Evolutionary conservation across 2,329 filamentous ascomycete species (phyloP).

Genomic region (Colletotrichum horii): DNA sequence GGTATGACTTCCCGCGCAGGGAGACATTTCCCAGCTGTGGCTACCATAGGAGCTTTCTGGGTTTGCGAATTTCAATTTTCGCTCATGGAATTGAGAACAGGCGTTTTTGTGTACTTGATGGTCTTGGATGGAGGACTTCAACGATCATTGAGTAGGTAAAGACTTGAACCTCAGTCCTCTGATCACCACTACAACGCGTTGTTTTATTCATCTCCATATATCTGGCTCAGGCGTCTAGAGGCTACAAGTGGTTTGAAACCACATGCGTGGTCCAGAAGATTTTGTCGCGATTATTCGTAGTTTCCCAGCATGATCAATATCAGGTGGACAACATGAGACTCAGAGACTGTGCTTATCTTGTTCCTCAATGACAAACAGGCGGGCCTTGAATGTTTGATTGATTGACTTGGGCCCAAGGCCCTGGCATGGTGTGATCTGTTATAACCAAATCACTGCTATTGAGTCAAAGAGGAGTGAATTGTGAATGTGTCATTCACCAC

Average conservation of each 20-base stretch:
- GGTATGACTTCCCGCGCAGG: background rate
- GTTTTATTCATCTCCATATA: background rate
- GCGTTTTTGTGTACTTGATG: fast-evolving
- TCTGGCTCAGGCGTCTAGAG: fast-evolving
- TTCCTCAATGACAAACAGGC: fast-evolving
- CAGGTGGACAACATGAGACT: background rate
- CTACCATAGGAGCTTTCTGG: fast-evolving
- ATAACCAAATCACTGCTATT: background rate
- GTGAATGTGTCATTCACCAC: background rate
- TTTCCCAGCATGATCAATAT: background rate
- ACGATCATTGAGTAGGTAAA: background rate
- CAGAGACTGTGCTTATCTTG: background rate
- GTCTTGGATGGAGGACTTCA: fast-evolving
- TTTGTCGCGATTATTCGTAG: fast-evolving
- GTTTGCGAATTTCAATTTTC: background rate
- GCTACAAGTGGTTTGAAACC: fast-evolving
- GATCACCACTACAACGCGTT: background rate
- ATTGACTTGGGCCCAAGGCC: background rate
- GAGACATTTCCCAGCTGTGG: background rate
- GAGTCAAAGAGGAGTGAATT: background rate
- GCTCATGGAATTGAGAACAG: background rate
- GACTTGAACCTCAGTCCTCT: background rate
- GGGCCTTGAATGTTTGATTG: background rate
- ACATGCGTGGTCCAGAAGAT: fast-evolving
- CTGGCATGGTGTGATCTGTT: background rate